Evolutionary conservation across 805 yeast species (phyloP).

Genomic region (Nakazawaea peltata): DNA sequence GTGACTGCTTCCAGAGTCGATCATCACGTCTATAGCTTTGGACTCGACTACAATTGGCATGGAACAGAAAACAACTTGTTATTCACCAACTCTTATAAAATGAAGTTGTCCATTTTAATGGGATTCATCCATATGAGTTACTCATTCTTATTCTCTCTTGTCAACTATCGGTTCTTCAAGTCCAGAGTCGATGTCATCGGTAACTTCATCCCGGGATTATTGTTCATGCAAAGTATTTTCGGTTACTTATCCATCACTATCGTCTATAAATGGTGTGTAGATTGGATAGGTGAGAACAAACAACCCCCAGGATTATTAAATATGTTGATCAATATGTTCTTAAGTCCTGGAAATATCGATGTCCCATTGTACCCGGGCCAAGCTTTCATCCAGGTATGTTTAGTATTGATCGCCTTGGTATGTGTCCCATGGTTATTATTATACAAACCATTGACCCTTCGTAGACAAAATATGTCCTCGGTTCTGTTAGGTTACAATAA

Average conservation of each 20-base stretch:
- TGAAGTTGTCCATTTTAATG: slow-evolving; percentile 92
- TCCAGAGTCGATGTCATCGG: slow-evolving; percentile 79
- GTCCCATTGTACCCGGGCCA: slow-evolving; percentile 81
- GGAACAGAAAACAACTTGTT: slow-evolving; percentile 88
- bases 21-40: slow-evolving; percentile 76
- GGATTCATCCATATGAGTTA: slow-evolving; percentile 94
- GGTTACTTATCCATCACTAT: slow-evolving; percentile 85
- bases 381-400: slow-evolving; percentile 59
- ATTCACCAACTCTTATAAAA: slow-evolving; percentile 92
- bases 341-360: slow-evolving; percentile 83
- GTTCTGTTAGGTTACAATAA: slow-evolving; percentile 39
- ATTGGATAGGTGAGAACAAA: slow-evolving; percentile 72
- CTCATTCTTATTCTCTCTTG: slow-evolving; percentile 76
- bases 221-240: slow-evolving; percentile 94
- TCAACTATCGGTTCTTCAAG: slow-evolving; percentile 63
- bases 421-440: slow-evolving; percentile 92
- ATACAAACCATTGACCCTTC: slow-evolving; percentile 71
- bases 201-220: slow-evolving; percentile 87
- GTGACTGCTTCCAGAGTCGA: slow-evolving; percentile 54
- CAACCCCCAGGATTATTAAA: slow-evolving; percentile 92
- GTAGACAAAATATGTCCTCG: slow-evolving; percentile 46
- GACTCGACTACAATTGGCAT: slow-evolving; percentile 95
- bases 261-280: slow-evolving; percentile 88
- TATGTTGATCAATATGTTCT: slow-evolving; percentile 92
- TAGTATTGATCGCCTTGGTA: slow-evolving; percentile 68